A percentile compares a stretch with the other conserved stretches of the same genome.
These are phyloP conservation scores for Dactylella cylindrospora DNA, from an alignment of 2,329 filamentous ascomycete genomes.

Conservation along the genomic window DNA sequence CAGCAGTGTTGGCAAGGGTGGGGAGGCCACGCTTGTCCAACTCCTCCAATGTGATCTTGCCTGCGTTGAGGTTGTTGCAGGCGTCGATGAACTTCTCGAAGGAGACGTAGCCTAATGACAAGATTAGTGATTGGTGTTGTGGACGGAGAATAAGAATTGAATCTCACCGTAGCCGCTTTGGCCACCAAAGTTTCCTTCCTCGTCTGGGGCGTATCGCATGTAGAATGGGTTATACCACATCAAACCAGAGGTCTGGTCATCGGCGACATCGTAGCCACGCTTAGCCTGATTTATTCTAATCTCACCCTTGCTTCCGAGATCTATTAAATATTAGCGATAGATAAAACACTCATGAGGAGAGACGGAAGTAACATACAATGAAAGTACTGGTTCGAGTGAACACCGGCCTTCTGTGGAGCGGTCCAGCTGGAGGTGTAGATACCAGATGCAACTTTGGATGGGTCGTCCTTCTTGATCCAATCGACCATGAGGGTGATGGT, in stretches of 20 bases:
- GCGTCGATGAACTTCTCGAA: slow-evolving; percentile 96
- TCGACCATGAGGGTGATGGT: slow-evolving; percentile 89
- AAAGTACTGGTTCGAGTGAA: slow-evolving; percentile 97
- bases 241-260: slow-evolving; percentile 66
- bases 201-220: slow-evolving; percentile 91
- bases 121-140: neutral
- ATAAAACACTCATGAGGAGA: neutral
- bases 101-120: slow-evolving; percentile 68
- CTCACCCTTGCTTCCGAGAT: slow-evolving; percentile 80
- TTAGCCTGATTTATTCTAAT: slow-evolving; percentile 90
- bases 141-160: neutral
- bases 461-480: slow-evolving; percentile 73
- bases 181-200: slow-evolving; percentile 90
- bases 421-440: slow-evolving; percentile 96
- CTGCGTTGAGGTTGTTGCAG: slow-evolving; percentile 74
- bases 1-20: slow-evolving; percentile 83
- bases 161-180: slow-evolving; percentile 75
- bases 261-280: slow-evolving; percentile 90
- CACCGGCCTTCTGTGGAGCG: slow-evolving; percentile 84
- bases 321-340: slow-evolving; percentile 46
- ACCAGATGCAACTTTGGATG: slow-evolving; percentile 72
- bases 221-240: slow-evolving; percentile 94
- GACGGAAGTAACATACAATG: slow-evolving; percentile 60
- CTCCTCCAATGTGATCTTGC: slow-evolving; percentile 69
- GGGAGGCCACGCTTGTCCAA: slow-evolving; percentile 79